These are phyloP conservation scores for Debaryomyces castellii DNA, from an alignment of 805 yeast species.

Conservation along the genomic window DNA sequence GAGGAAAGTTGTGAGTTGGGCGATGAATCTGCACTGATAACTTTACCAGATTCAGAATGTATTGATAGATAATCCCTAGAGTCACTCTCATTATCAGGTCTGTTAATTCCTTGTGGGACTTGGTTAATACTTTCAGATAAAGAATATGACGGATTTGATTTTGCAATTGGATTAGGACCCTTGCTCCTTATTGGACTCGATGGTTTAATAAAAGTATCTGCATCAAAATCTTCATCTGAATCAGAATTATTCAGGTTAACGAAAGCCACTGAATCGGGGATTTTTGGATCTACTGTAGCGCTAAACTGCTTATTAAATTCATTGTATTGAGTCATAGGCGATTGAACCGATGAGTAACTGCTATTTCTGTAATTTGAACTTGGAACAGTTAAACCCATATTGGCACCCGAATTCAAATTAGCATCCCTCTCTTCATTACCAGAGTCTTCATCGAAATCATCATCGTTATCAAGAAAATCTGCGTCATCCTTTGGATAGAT, in stretches of 20 bases:
- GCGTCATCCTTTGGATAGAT: conserved; percentile 38
- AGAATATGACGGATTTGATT: conserved; percentile 13
- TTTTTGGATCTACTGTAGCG: conserved; percentile 17
- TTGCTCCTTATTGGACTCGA: conserved; percentile 16
- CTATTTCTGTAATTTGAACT: conserved; percentile 27
- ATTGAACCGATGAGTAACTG: conserved; percentile 38
- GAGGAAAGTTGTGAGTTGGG: conserved; percentile 14
- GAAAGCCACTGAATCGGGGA: background rate
- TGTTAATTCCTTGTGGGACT: conserved; percentile 17
- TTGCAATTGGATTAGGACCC: conserved; percentile 8
- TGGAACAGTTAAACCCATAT: conserved; percentile 25
- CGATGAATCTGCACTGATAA: conserved; percentile 14
- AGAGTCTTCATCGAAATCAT: conserved; percentile 20
- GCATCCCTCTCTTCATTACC: conserved; percentile 22
- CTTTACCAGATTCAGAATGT: conserved; percentile 26
- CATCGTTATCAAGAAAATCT: conserved; percentile 34
- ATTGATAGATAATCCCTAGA: conserved; percentile 17
- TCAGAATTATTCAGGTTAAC: background rate
- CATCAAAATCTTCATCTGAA: conserved; percentile 14
- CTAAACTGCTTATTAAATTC: conserved; percentile 41
- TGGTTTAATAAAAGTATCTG: conserved; percentile 23
- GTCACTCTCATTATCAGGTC: conserved; percentile 9
- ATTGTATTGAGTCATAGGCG: conserved; percentile 43
- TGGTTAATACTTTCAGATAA: conserved; percentile 13
- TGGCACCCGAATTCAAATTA: conserved; percentile 18